Conservation (phyloP, 208 protist genomes). For the Trichomonas vaginalis region DNA sequence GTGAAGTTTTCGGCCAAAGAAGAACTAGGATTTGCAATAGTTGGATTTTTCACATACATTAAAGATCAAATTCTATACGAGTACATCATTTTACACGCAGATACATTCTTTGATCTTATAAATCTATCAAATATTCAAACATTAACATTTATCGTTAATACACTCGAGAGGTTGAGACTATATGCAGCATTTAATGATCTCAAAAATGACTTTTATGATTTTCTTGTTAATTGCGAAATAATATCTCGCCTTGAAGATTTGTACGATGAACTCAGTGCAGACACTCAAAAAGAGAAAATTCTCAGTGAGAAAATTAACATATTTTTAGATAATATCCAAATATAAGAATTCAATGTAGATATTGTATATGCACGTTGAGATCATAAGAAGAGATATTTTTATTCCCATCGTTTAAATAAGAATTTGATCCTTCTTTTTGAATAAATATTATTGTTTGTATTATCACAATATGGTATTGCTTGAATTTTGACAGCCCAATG, state of each 20-base stretch:
- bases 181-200: neutral
- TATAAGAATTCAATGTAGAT: no score
- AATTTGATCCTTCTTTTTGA: no score
- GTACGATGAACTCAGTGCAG: neutral
- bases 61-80: neutral
- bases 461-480: no score
- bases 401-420: no score
- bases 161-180: neutral
- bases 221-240: neutral
- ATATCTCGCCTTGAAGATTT: neutral
- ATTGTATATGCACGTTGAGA: no score
- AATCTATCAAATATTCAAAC: neutral
- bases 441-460: no score
- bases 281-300: neutral
- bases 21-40: neutral
- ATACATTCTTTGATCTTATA: neutral
- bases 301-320: neutral
- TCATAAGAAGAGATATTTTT: no score
- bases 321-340: neutral
- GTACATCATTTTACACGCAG: neutral
- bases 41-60: neutral
- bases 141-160: neutral
- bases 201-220: neutral
- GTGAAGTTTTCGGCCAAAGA: neutral
- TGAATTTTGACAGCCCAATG: no score